phyloP scores from a whole-genome alignment of 2,329 filamentous ascomycete genomes.

The Beauveria varroae region DNA sequence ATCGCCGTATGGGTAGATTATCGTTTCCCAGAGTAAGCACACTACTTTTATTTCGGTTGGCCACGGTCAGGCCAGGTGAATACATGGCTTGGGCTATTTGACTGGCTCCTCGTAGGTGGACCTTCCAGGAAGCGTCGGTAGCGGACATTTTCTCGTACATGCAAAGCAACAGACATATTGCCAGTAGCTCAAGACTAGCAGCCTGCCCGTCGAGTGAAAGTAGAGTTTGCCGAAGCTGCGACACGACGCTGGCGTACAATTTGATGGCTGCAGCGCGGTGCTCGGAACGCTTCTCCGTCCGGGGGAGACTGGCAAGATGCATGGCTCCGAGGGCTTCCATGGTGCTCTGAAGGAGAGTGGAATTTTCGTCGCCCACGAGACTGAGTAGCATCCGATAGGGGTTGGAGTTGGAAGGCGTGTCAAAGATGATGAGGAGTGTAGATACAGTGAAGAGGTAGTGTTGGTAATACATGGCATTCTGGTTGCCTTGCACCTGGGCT shows the following conservation, averaged over 20 bases:
- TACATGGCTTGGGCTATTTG: conserved; percentile 25
- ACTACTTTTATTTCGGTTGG: neutral
- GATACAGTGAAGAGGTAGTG: conserved; percentile 32
- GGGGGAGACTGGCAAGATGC: conserved; percentile 31
- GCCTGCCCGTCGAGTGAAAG: conserved; percentile 20
- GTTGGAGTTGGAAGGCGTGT: conserved; percentile 27
- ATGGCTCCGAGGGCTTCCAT: conserved; percentile 33
- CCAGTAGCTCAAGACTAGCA: conserved; percentile 18
- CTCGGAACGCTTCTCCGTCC: conserved; percentile 21
- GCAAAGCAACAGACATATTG: conserved; percentile 15
- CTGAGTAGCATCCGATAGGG: conserved; percentile 31
- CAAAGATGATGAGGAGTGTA: conserved; percentile 35
- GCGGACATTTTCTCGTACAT: conserved; percentile 14
- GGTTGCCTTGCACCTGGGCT: neutral
- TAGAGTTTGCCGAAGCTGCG: conserved; percentile 17
- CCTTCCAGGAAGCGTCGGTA: conserved; percentile 25
- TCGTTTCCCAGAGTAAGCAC: neutral
- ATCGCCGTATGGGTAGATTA: conserved; percentile 15
- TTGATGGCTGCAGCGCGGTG: conserved; percentile 31
- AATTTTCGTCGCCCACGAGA: conserved; percentile 33
- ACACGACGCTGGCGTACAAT: conserved; percentile 29
- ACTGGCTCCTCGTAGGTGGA: conserved; percentile 30
- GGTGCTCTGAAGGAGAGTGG: conserved; percentile 30
- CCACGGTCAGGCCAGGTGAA: conserved; percentile 2
- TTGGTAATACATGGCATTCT: conserved; percentile 25